Conservation (phyloP, 106 monocot genomes). For the Allium sativum region DNA sequence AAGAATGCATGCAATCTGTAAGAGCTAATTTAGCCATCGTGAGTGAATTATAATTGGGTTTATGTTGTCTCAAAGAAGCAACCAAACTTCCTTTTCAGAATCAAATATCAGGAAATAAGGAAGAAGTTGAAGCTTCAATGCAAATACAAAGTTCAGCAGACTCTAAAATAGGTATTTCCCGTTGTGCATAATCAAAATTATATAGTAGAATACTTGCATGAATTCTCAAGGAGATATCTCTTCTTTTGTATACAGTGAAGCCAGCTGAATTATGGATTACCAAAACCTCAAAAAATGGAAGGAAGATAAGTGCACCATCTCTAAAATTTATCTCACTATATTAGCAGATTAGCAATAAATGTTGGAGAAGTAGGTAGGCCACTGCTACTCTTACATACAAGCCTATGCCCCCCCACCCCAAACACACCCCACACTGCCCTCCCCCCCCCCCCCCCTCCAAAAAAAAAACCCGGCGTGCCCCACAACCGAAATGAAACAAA, state of each 20-base stretch:
- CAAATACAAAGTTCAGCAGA: not conserved
- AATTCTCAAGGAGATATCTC: not conserved
- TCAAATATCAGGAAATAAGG: constrained; percentile 3
- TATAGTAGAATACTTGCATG: too few species aligned
- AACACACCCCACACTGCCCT: too few species aligned
- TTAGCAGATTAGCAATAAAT: too few species aligned
- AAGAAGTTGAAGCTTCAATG: constrained; percentile 6
- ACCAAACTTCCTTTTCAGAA: constrained; percentile 13
- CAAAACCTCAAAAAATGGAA: constrained; percentile 6
- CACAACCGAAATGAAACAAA: too few species aligned
- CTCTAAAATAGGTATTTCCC: constrained; percentile 4
- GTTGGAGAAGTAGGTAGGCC: too few species aligned
- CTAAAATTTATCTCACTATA: not conserved
- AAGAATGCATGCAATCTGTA: constrained; percentile 6
- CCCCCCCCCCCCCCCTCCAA: too few species aligned
- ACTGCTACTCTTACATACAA: too few species aligned
- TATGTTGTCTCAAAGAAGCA: not conserved
- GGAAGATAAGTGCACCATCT: constrained; percentile 19
- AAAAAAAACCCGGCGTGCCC: too few species aligned
- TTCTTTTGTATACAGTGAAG: constrained; percentile 2
- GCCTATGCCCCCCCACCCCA: too few species aligned
- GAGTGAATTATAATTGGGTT: not conserved
- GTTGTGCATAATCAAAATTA: not conserved
- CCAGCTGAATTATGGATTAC: not conserved
- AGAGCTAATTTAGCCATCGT: not conserved